These are phyloP conservation scores for Triangularia verruculosa DNA, from an alignment of 2,329 filamentous ascomycete genomes.

Conservation along the genomic window DNA sequence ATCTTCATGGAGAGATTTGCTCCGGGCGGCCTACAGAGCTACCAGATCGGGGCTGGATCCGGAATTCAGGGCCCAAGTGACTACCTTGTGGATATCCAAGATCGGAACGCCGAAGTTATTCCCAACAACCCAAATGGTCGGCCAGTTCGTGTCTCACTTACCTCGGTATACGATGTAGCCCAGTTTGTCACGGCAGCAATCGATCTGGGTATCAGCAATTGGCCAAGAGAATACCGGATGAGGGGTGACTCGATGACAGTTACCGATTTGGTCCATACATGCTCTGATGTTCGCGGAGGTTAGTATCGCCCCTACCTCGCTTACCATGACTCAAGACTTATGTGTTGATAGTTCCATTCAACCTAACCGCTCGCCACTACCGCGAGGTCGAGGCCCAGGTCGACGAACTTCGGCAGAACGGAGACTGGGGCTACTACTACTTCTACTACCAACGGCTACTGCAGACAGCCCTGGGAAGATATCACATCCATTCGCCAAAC, in stretches of 20 bases:
- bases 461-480: slow-evolving; percentile 66
- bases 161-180: slow-evolving; percentile 66
- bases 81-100: slow-evolving; percentile 63
- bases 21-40: slow-evolving; percentile 59
- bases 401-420: slow-evolving; percentile 43
- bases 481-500: slow-evolving; percentile 60
- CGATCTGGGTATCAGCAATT: slow-evolving; percentile 56
- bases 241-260: slow-evolving; percentile 63
- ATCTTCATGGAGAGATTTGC: slow-evolving; percentile 74
- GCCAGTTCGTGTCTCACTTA: slow-evolving; percentile 60
- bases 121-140: slow-evolving; percentile 50
- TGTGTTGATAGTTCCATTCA: slow-evolving; percentile 37
- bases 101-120: slow-evolving; percentile 58
- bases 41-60: slow-evolving; percentile 57
- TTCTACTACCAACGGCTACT: slow-evolving; percentile 60
- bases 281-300: slow-evolving; percentile 50
- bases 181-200: slow-evolving; percentile 69
- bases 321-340: slow-evolving; percentile 29
- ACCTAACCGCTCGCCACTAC: slow-evolving; percentile 38
- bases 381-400: slow-evolving; percentile 41
- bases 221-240: slow-evolving; percentile 69
- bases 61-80: slow-evolving; percentile 56
- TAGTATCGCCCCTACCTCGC: slow-evolving; percentile 21
- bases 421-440: slow-evolving; percentile 49
- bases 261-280: slow-evolving; percentile 53